These are phyloP conservation scores for Afroboletus lepidellus DNA, from an alignment of 1,284 basidiomycete genomes.

Conservation along the genomic window DNA sequence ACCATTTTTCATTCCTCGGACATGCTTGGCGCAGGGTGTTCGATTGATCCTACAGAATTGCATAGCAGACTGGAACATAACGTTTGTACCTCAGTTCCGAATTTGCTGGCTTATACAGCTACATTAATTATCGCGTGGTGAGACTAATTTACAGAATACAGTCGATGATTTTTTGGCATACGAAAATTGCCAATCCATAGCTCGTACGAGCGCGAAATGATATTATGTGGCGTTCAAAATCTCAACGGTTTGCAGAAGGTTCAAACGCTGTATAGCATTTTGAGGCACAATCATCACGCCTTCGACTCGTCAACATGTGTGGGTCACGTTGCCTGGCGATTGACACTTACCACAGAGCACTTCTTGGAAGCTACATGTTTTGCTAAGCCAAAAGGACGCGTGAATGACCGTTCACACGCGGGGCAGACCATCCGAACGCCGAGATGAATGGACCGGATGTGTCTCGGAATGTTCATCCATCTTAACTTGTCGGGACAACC, in stretches of 20 bases:
- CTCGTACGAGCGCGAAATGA: background rate
- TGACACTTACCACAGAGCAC: conserved; percentile 5
- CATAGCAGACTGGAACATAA: too few relatives aligned
- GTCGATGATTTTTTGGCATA: too few relatives aligned
- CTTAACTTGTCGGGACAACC: background rate
- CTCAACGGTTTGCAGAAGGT: background rate
- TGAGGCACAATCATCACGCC: background rate
- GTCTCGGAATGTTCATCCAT: conserved; percentile 16
- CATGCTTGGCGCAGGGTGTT: too few relatives aligned
- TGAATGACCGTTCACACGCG: conserved; percentile 16
- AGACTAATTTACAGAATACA: background rate
- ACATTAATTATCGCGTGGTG: background rate
- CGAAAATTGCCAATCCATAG: background rate
- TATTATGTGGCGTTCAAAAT: background rate
- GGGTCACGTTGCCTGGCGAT: background rate
- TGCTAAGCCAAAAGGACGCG: conserved; percentile 8
- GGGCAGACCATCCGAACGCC: conserved; percentile 9
- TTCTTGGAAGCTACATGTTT: conserved; percentile 24
- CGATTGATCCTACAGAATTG: too few relatives aligned
- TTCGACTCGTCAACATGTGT: background rate
- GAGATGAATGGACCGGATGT: conserved; percentile 8
- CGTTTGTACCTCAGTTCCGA: too few relatives aligned
- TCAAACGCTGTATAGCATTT: background rate
- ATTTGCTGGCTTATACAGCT: too few relatives aligned
- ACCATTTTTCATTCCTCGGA: too few relatives aligned